These are phyloP conservation scores for Boletus sp. DNA, from an alignment of 1,284 basidiomycete species.

Conservation along the genomic window DNA sequence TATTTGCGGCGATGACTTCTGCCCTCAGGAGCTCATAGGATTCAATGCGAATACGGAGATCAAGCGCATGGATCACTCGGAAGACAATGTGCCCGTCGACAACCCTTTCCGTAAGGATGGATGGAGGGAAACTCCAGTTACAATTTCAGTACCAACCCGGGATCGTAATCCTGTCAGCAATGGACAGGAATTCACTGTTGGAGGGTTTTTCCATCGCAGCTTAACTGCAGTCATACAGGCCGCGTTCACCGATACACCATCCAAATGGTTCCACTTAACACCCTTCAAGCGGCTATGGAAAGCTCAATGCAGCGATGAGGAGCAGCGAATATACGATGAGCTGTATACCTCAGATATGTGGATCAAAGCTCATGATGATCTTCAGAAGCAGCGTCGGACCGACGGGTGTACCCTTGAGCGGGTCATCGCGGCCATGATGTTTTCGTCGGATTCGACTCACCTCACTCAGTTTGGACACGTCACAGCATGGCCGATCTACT, in stretches of 20 bases:
- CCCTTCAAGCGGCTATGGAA: neutral
- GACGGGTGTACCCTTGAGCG: no score
- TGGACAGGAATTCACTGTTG: neutral
- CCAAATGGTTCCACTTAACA: neutral
- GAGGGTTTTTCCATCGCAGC: neutral
- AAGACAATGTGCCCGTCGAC: neutral
- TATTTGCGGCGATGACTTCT: neutral
- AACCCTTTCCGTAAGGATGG: neutral
- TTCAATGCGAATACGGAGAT: slow-evolving; percentile 1
- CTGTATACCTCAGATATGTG: no score
- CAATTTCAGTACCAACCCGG: neutral
- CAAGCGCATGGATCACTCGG: neutral
- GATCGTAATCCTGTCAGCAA: neutral
- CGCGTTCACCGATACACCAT: neutral
- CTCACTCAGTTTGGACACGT: no score
- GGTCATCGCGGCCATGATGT: no score
- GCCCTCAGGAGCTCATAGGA: neutral
- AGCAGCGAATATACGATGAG: neutral
- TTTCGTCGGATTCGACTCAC: no score
- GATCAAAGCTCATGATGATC: no score
- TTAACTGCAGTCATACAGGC: neutral
- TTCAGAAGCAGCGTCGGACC: no score
- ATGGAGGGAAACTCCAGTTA: neutral
- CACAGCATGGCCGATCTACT: no score
- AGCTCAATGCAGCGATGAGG: neutral